Conservation (phyloP, 2,329 filamentous ascomycete genomes). For the Fusarium robinianum region DNA sequence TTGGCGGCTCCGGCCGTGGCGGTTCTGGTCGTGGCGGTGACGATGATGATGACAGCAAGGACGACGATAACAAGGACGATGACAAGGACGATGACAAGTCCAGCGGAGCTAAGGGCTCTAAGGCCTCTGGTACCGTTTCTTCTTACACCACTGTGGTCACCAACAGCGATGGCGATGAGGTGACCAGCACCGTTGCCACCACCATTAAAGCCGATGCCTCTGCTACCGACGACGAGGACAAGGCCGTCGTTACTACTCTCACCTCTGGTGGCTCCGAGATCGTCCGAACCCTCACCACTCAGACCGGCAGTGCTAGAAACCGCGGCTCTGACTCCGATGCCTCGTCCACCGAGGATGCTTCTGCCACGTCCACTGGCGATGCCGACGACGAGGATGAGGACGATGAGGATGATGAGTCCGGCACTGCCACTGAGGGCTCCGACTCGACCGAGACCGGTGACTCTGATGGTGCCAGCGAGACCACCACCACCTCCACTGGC, state of each 20-base stretch:
- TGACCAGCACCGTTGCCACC: slow-evolving; percentile 25
- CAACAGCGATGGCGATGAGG: slow-evolving; percentile 27
- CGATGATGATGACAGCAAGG: slow-evolving; percentile 12
- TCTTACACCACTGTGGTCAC: slow-evolving; percentile 38
- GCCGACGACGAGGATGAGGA: no score
- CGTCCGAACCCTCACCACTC: slow-evolving; percentile 26
- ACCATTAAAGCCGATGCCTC: slow-evolving; percentile 13
- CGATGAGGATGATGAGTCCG: slow-evolving; percentile 16
- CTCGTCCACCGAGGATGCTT: slow-evolving; percentile 19
- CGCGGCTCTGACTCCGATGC: slow-evolving; percentile 23
- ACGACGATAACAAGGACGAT: slow-evolving; percentile 33
- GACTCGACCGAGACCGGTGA: slow-evolving; percentile 15
- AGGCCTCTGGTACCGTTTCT: slow-evolving; percentile 27
- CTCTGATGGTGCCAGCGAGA: slow-evolving; percentile 19
- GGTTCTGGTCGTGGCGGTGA: slow-evolving; percentile 5
- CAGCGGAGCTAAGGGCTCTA: slow-evolving; percentile 34
- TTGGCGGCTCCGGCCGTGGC: no score
- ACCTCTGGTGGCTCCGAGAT: slow-evolving; percentile 24
- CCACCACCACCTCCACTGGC: slow-evolving; percentile 30
- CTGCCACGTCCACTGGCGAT: slow-evolving; percentile 13
- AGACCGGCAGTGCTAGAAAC: slow-evolving; percentile 21
- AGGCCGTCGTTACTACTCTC: slow-evolving; percentile 18
- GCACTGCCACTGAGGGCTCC: slow-evolving; percentile 14
- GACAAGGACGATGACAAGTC: slow-evolving; percentile 5
- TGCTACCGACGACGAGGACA: slow-evolving; percentile 9